Conservation (phyloP, 1,139 yeast genomes). For the Sugiyamaella castrensis region DNA sequence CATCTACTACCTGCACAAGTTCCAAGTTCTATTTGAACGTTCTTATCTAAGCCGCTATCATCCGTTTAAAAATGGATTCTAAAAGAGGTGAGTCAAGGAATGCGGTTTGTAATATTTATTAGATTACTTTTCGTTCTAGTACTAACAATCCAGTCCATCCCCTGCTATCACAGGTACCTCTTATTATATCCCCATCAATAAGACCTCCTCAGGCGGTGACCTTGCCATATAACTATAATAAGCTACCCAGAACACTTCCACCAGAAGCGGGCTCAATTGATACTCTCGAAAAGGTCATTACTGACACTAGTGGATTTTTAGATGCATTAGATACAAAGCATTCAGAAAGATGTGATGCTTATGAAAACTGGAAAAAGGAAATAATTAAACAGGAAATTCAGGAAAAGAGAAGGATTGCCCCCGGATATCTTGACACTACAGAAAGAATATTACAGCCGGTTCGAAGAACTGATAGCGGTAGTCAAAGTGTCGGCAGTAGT, state of each 20-base stretch:
- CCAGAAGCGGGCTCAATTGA: constrained; percentile 32
- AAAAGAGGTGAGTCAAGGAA: constrained; percentile 6
- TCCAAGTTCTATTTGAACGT: no score
- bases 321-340: constrained; percentile 31
- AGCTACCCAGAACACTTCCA: constrained; percentile 37
- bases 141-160: constrained; percentile 45
- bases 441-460: constrained; percentile 33
- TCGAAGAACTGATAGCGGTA: constrained; percentile 4
- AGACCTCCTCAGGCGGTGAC: constrained; percentile 59
- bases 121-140: neutral
- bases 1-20: no score
- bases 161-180: constrained; percentile 53
- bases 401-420: constrained; percentile 41
- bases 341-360: constrained; percentile 29
- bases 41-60: no score
- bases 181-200: constrained; percentile 53
- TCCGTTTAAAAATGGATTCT: constrained; percentile 1
- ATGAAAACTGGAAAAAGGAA: constrained; percentile 36
- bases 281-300: constrained; percentile 28
- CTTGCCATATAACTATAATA: constrained; percentile 50
- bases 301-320: constrained; percentile 31
- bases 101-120: neutral
- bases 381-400: constrained; percentile 28
- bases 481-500: neutral
- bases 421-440: constrained; percentile 43